A percentile compares a stretch with the other conserved stretches of the same genome.
Evolutionary conservation across 345 rosid genomes (phyloP).

Genomic region (Aquilaria sinensis): DNA sequence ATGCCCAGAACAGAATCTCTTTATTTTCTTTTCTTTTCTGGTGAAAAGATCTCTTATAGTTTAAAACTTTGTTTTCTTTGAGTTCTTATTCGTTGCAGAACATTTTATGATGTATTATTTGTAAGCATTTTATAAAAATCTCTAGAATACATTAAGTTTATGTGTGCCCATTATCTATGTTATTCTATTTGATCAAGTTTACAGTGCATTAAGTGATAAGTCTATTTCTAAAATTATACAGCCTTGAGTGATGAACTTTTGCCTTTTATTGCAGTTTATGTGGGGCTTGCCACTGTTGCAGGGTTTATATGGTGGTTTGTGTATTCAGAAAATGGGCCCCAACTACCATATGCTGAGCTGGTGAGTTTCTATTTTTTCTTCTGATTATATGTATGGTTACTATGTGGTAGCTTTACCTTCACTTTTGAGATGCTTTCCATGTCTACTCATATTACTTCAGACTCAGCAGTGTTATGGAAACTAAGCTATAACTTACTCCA

Average conservation of each 20-base stretch:
- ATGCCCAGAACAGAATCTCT: no score
- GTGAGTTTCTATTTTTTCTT: slow-evolving; percentile 34
- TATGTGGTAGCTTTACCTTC: neutral
- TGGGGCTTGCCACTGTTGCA: slow-evolving; percentile 96
- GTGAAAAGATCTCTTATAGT: no score
- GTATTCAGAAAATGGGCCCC: slow-evolving; percentile 83
- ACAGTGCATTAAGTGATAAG: neutral
- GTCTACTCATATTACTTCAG: neutral
- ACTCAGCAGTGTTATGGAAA: neutral
- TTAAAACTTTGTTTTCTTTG: no score
- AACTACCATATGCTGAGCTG: slow-evolving; percentile 78
- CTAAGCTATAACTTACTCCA: slow-evolving; percentile 25
- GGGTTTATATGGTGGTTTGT: slow-evolving; percentile 98
- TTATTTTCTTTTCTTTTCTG: no score
- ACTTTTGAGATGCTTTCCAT: neutral
- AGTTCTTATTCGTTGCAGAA: no score
- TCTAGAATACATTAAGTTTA: neutral
- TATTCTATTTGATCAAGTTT: neutral
- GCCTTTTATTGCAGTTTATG: slow-evolving; percentile 69
- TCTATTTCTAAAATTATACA: neutral
- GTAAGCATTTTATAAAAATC: no score
- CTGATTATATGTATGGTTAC: neutral
- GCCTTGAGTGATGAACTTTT: neutral
- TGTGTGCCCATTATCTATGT: neutral
- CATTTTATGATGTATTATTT: no score